Percentiles rank a stretch among this genome's conserved stretches.
These are phyloP conservation scores for Emergomyces africanus DNA, from an alignment of 2,329 filamentous ascomycete genomes.

Conservation along the genomic window DNA sequence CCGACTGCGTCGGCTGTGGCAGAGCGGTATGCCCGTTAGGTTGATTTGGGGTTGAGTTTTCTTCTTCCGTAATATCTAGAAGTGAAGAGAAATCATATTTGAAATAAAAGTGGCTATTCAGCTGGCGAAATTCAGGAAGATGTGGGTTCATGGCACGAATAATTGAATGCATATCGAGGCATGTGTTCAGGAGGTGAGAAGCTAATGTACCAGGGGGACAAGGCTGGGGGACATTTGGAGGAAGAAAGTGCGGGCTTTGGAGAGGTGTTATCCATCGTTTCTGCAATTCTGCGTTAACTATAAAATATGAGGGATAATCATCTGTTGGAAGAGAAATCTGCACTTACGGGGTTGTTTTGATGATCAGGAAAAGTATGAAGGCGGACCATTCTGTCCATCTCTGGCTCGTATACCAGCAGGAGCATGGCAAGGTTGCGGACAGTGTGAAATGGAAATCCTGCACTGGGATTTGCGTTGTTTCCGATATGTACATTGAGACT, in stretches of 20 bases:
- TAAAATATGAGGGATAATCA: neutral
- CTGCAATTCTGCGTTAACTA: neutral
- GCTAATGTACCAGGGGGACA: slow-evolving; percentile 3
- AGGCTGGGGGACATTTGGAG: slow-evolving; percentile 6
- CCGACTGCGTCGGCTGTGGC: neutral
- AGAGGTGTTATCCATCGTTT: slow-evolving; percentile 5
- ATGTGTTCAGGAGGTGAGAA: slow-evolving; percentile 10
- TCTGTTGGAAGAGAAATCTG: neutral
- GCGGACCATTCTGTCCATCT: slow-evolving; percentile 8
- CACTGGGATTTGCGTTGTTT: slow-evolving; percentile 4
- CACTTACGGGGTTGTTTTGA: slow-evolving; percentile 3
- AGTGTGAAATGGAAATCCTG: slow-evolving; percentile 8
- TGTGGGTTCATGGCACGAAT: slow-evolving; percentile 7
- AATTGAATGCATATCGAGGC: slow-evolving; percentile 8
- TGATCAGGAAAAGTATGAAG: neutral
- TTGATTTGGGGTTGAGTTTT: neutral
- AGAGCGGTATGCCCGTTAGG: neutral
- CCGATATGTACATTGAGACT: slow-evolving; percentile 11
- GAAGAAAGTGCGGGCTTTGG: slow-evolving; percentile 7
- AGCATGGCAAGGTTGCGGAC: slow-evolving; percentile 13
- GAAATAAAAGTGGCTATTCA: slow-evolving; percentile 4
- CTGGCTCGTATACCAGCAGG: slow-evolving; percentile 10
- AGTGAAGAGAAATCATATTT: slow-evolving; percentile 11
- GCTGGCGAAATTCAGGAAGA: neutral
- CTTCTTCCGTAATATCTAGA: slow-evolving; percentile 5